phyloP scores from a whole-genome alignment of 2,329 filamentous ascomycete genomes.

The Chaetomiaceae sp. region DNA sequence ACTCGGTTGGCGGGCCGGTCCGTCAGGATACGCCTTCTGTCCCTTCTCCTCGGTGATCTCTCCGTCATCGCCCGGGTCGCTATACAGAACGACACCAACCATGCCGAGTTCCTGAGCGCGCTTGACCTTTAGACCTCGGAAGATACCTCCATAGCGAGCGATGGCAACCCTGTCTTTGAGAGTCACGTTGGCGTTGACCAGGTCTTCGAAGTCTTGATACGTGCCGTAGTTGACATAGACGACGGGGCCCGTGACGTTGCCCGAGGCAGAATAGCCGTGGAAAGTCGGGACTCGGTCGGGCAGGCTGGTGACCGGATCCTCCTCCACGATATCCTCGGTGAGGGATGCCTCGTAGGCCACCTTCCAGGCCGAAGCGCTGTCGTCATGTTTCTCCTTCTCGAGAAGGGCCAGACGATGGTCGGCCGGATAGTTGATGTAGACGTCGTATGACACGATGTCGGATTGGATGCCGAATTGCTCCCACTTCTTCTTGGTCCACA shows the following conservation, averaged over 20 bases:
- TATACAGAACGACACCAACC: conserved; percentile 79
- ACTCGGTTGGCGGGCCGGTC: conserved; percentile 80
- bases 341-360: conserved; percentile 75
- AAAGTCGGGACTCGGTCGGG: conserved; percentile 77
- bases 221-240: conserved; percentile 92
- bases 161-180: conserved; percentile 83
- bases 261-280: conserved; percentile 88
- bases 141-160: conserved; percentile 78
- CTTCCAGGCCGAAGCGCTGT: conserved; percentile 41
- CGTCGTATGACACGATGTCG: conserved; percentile 64
- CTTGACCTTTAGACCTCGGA: conserved; percentile 89
- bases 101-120: conserved; percentile 86
- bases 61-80: conserved; percentile 85
- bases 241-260: conserved; percentile 82
- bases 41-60: conserved; percentile 77
- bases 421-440: conserved; percentile 72
- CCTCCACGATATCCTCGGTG: conserved; percentile 76
- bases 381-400: conserved; percentile 37
- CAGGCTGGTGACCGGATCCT: conserved; percentile 74
- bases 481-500: conserved; percentile 73
- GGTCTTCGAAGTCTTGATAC: conserved; percentile 77
- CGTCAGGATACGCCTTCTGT: conserved; percentile 72
- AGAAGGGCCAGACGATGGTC: conserved; percentile 66
- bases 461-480: conserved; percentile 63
- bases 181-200: conserved; percentile 67